A percentile compares a stretch with the other conserved stretches of the same genome.
These are phyloP conservation scores for Globisporangium apiculatum DNA, from an alignment of 352 stramenopile species.

Conservation along the genomic window DNA sequence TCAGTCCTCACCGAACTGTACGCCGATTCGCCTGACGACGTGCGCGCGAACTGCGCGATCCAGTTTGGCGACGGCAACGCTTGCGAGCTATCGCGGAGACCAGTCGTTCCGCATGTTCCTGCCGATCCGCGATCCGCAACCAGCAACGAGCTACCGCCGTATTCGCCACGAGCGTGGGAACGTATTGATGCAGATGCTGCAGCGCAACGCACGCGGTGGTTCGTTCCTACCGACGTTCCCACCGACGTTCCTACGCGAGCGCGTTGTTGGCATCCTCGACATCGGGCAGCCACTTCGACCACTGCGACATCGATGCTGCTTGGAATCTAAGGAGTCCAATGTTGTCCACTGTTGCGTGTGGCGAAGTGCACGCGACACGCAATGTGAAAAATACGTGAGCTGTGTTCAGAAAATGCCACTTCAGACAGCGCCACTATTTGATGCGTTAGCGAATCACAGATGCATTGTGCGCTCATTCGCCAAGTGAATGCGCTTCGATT, in stretches of 20 bases:
- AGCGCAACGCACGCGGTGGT: constrained; percentile 16
- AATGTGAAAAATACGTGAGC: no score
- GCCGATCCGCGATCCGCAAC: constrained; percentile 50
- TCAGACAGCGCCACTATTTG: no score
- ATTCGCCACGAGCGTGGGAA: constrained; percentile 33
- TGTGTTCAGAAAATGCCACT: no score
- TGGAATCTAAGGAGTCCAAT: no score
- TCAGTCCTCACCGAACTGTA: constrained; percentile 47
- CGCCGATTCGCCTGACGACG: constrained; percentile 25
- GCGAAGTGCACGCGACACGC: no score
- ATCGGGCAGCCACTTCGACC: no score
- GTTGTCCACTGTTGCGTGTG: no score
- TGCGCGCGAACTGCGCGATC: constrained; percentile 36
- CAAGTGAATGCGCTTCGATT: no score
- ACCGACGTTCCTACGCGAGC: not conserved
- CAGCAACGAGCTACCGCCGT: constrained; percentile 28
- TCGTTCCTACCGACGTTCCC: constrained; percentile 11
- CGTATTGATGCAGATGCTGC: constrained; percentile 51
- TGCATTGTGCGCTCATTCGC: no score
- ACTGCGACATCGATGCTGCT: no score
- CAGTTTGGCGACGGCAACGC: constrained; percentile 31
- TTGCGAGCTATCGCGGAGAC: constrained; percentile 31
- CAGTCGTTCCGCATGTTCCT: constrained; percentile 56
- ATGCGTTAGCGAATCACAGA: no score
- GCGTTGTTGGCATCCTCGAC: no score